A percentile compares a stretch with the other conserved stretches of the same genome.
Evolutionary conservation across 75 land plant species (phyloP).

Genomic region (Cunninghamia lanceolata): DNA sequence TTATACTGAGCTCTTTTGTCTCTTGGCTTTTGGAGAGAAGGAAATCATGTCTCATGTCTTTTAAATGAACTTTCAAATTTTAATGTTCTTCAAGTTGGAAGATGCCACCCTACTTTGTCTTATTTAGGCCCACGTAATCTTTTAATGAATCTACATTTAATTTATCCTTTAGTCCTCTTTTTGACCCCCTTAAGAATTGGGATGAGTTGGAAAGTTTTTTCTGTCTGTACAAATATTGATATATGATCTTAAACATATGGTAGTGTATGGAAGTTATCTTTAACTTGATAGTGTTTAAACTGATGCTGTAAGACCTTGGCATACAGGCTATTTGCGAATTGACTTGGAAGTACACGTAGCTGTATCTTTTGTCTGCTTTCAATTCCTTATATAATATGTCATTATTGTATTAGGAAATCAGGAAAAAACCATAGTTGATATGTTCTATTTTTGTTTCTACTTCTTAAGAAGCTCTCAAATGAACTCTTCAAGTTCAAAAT

Average conservation of each 20-base stretch:
- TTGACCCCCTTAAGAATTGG: background rate
- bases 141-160: background rate
- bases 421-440: background rate
- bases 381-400: background rate
- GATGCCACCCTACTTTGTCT: background rate
- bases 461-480: background rate
- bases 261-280: background rate
- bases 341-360: background rate
- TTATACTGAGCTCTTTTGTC: too few relatives aligned
- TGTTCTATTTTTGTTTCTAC: background rate
- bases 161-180: background rate
- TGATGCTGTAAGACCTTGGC: background rate
- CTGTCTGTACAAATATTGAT: background rate
- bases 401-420: background rate
- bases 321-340: background rate
- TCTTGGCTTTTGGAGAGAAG: background rate
- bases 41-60: background rate
- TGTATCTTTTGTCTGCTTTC: background rate
- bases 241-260: background rate
- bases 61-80: background rate
- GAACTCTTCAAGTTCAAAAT: background rate
- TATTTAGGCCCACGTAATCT: background rate
- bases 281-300: background rate
- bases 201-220: background rate
- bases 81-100: background rate